Evolutionary conservation across 208 protist genomes (phyloP), one percentile per base, ranked within the genome.

Genomic region (Wallacemonas sp.): DNA sequence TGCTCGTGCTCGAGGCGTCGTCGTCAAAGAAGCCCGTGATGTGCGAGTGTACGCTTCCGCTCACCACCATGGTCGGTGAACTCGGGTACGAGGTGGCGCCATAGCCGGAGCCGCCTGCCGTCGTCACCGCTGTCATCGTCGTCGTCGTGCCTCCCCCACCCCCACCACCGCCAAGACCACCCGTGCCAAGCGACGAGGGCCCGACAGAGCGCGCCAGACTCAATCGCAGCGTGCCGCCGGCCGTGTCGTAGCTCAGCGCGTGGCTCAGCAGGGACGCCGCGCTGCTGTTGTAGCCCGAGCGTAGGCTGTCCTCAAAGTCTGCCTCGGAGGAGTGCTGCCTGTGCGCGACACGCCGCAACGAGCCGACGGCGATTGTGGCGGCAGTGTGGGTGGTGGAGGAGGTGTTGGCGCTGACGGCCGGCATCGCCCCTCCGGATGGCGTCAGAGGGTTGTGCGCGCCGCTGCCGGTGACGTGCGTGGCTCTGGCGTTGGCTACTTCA

Each of bases 241-340:
- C 18, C 26, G 59, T 59, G 0, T 62, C 69, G 38, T 69, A 55
- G 33, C 50, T 61, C 22, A 79, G 25, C n/a, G 36, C 54, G 54
- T 79, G 74, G 28, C 63, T 65, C 16, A 79, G 65, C 42, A 65
- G 70, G 20, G 68, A 75, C 11, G 69, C 63, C 18, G 57, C 31
- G 11, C 38, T 29, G 64, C 66, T 67, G 28, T 28, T 71, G 31
- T 42, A 23, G 7, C 29, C 52, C 10, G 52, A 59, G 14, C 52
- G 52, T 14, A 59, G 11, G 31, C 52, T 59, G 0, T 59, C 29
- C 4, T 33, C 52, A 10, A 59, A 25, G 18, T 41, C 52, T 12
- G 25, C 52, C 11, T 44, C 52, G 31, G 11, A 25, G 4, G 31
- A 5, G 18, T n/a, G 25, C 4, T 22, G 49, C 25, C 7, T 16